Conservation (phyloP, 768 basidiomycete species). For the Steccherinum ochraceum region DNA sequence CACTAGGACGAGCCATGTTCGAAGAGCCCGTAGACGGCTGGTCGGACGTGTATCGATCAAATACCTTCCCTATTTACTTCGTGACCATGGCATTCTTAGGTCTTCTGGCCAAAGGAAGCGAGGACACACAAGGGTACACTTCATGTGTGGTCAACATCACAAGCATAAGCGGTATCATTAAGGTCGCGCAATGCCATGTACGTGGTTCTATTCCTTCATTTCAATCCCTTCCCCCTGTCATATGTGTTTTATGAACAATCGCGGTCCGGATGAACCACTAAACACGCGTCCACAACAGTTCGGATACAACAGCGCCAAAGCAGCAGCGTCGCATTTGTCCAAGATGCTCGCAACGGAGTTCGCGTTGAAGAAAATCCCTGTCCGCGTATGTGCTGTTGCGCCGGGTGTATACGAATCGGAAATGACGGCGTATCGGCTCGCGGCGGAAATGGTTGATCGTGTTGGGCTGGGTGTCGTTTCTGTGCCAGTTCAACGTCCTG, state of each 20-base stretch:
- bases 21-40: conserved; percentile 59
- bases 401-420: conserved; percentile 75
- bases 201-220: too few relatives aligned
- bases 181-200: conserved; percentile 73
- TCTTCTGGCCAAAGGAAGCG: conserved; percentile 64
- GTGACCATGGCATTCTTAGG: conserved; percentile 72
- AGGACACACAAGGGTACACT: conserved; percentile 49
- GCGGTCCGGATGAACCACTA: neutral
- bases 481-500: conserved; percentile 56
- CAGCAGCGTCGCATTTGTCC: conserved; percentile 71
- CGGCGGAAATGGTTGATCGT: conserved; percentile 39
- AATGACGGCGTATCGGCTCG: conserved; percentile 56
- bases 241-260: neutral
- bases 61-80: conserved; percentile 75
- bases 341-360: conserved; percentile 73
- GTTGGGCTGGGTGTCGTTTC: conserved; percentile 55
- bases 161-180: conserved; percentile 66
- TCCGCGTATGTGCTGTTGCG: conserved; percentile 67
- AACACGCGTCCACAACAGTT: conserved; percentile 40
- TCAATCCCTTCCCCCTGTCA: neutral
- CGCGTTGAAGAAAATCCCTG: conserved; percentile 57
- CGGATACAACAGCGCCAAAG: conserved; percentile 77
- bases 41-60: conserved; percentile 56
- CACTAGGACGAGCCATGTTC: conserved; percentile 65
- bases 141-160: conserved; percentile 74